A percentile compares a stretch with the other conserved stretches of the same genome.
These are phyloP conservation scores for Microcera coccophila DNA, from an alignment of 2,329 filamentous ascomycete species.

Conservation along the genomic window DNA sequence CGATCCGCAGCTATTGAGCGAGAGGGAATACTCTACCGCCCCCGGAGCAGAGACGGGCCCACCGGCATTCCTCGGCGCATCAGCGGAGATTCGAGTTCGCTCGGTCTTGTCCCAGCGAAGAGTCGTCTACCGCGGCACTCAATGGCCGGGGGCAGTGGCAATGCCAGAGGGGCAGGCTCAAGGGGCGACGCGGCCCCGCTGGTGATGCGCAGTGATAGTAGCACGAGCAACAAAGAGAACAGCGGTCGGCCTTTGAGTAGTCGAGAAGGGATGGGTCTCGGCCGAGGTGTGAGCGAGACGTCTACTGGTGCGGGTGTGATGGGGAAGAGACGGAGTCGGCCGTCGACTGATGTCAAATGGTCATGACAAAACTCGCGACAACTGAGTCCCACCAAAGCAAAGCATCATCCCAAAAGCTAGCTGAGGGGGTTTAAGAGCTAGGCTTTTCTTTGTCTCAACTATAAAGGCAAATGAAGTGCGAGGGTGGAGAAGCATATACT, in stretches of 20 bases:
- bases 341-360: constrained; percentile 27
- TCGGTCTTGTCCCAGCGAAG: constrained; percentile 27
- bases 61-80: constrained; percentile 43
- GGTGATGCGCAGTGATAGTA: constrained; percentile 38
- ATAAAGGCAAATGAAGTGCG: too few species aligned
- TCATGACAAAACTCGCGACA: constrained; percentile 11
- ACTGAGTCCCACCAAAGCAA: too few species aligned
- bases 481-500: too few species aligned
- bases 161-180: constrained; percentile 9
- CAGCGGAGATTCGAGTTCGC: constrained; percentile 37
- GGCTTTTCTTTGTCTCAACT: too few species aligned
- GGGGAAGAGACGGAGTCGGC: constrained; percentile 25
- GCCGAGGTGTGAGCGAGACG: constrained; percentile 12
- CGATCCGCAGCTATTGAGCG: constrained; percentile 40
- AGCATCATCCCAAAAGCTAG: too few species aligned
- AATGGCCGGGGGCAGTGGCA: constrained; percentile 25
- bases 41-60: constrained; percentile 39
- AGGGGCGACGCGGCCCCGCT: constrained; percentile 25
- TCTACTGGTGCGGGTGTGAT: constrained; percentile 9
- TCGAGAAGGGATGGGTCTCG: constrained; percentile 9
- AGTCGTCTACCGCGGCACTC: constrained; percentile 41
- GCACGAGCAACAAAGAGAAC: constrained; percentile 40
- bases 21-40: constrained; percentile 39
- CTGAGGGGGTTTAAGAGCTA: too few species aligned
- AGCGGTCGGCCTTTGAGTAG: constrained; percentile 23